Evolutionary conservation across 768 basidiomycete genomes (phyloP).

Genomic region (Cytidiella melzeri): DNA sequence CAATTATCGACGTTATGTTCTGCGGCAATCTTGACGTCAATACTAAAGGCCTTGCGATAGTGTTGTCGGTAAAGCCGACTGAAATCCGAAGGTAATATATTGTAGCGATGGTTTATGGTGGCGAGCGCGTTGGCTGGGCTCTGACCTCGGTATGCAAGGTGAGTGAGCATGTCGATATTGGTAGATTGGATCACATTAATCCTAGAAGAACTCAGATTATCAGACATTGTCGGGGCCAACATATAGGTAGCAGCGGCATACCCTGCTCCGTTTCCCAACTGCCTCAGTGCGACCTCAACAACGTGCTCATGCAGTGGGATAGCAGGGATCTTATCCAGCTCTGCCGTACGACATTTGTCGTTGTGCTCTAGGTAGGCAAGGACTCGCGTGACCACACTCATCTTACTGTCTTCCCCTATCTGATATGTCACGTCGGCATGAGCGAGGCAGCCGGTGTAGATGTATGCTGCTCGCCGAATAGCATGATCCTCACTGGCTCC

Average conservation of each 20-base stretch:
- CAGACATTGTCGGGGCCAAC: too few relatives aligned
- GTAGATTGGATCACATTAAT: slow-evolving; percentile 5
- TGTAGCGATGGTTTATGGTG: slow-evolving; percentile 16
- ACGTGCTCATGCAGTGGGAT: slow-evolving; percentile 31
- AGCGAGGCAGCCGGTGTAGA: slow-evolving; percentile 30
- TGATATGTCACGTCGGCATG: slow-evolving; percentile 29
- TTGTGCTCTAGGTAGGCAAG: slow-evolving; percentile 25
- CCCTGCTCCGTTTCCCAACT: slow-evolving; percentile 8
- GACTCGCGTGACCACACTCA: slow-evolving; percentile 20
- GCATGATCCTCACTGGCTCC: too few relatives aligned
- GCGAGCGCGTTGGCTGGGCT: not conserved
- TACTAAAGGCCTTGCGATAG: slow-evolving; percentile 15
- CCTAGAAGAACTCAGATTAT: too few relatives aligned
- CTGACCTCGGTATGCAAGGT: slow-evolving; percentile 5
- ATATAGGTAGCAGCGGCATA: too few relatives aligned
- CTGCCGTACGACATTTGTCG: slow-evolving; percentile 18
- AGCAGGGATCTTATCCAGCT: slow-evolving; percentile 17
- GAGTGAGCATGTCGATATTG: slow-evolving; percentile 1
- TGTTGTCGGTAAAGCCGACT: slow-evolving; percentile 19
- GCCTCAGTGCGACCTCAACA: slow-evolving; percentile 16
- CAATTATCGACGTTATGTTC: slow-evolving; percentile 20
- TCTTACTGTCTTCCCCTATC: too few relatives aligned
- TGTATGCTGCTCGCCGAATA: slow-evolving; percentile 8
- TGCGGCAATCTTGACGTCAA: slow-evolving; percentile 6
- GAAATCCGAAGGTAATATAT: slow-evolving; percentile 16